Percentiles rank a stretch among this genome's conserved stretches.
phyloP scores from a whole-genome alignment of 2,329 filamentous ascomycete species.

The Gremmenia infestans region DNA sequence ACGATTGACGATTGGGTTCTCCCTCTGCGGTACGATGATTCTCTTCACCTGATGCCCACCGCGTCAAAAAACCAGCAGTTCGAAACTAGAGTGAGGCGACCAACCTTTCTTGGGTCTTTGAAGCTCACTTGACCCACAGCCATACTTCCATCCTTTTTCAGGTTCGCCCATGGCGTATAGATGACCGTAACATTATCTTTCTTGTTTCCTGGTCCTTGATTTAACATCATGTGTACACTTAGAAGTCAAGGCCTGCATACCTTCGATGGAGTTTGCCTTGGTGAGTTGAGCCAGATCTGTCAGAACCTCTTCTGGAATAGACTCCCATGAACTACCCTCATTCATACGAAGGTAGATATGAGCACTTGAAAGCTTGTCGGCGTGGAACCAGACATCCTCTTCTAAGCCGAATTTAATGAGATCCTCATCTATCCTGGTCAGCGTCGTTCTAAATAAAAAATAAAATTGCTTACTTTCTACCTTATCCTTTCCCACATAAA shows the following conservation, averaged over 20 bases:
- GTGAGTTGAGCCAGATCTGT: slow-evolving; percentile 93
- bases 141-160: slow-evolving; percentile 95
- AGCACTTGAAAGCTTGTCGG: slow-evolving; percentile 92
- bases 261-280: slow-evolving; percentile 98
- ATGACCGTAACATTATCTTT: slow-evolving; percentile 96
- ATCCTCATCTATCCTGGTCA: slow-evolving; percentile 69
- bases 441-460: slow-evolving; percentile 1
- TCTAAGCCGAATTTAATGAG: slow-evolving; percentile 93
- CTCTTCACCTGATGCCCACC: slow-evolving; percentile 61
- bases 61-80: not conserved
- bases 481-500: slow-evolving; percentile 99
- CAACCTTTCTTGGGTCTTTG: slow-evolving; percentile 72
- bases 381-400: slow-evolving; percentile 98
- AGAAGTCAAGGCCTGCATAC: slow-evolving; percentile 36
- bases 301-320: slow-evolving; percentile 68
- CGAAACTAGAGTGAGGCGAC: not conserved
- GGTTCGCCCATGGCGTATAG: slow-evolving; percentile 96
- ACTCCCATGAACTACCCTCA: slow-evolving; percentile 78
- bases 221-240: slow-evolving; percentile 12
- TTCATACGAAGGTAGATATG: slow-evolving; percentile 89
- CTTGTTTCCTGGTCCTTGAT: slow-evolving; percentile 69
- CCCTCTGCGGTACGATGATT: slow-evolving; percentile 71
- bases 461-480: slow-evolving; percentile 69
- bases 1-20: slow-evolving; percentile 92
- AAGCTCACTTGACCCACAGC: slow-evolving; percentile 92